Conservation (phyloP, 1,284 basidiomycete species). For the Irpex lacteus region DNA sequence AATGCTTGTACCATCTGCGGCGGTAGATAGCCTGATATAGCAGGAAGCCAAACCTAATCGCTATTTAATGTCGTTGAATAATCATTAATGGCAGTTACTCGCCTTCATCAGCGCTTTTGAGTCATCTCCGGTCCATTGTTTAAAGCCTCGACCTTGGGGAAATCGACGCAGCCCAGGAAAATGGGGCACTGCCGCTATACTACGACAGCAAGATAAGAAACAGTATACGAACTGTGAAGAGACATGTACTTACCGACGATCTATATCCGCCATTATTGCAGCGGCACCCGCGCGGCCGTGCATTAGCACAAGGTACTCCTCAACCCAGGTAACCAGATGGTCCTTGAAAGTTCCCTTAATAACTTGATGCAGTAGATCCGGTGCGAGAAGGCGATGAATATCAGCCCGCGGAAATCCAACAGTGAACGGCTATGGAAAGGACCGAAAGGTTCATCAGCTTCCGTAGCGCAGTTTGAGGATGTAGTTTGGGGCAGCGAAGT, state of each 20-base stretch:
- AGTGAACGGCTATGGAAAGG: neutral
- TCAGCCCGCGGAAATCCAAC: slow-evolving; percentile 11
- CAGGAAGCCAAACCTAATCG: slow-evolving; percentile 21
- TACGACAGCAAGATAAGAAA: neutral
- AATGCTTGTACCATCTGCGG: slow-evolving; percentile 17
- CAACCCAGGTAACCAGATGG: slow-evolving; percentile 26
- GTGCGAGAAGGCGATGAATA: slow-evolving; percentile 12
- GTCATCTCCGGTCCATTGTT: slow-evolving; percentile 23
- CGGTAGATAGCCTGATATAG: slow-evolving; percentile 21
- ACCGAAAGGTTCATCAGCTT: too few relatives aligned
- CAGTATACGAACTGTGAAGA: too few relatives aligned
- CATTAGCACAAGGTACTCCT: slow-evolving; percentile 17
- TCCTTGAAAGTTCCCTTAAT: slow-evolving; percentile 22
- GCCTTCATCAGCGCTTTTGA: slow-evolving; percentile 22
- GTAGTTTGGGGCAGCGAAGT: too few relatives aligned
- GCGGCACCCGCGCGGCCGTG: slow-evolving; percentile 8
- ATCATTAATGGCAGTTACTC: neutral
- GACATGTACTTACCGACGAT: neutral
- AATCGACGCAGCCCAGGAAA: slow-evolving; percentile 16
- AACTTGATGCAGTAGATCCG: slow-evolving; percentile 12
- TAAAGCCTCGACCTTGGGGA: slow-evolving; percentile 19
- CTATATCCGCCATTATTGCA: neutral
- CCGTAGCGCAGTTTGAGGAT: too few relatives aligned
- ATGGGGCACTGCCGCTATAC: slow-evolving; percentile 6
- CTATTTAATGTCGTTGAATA: too few relatives aligned